phyloP scores from a whole-genome alignment of 2,329 filamentous ascomycete genomes.

The Scedosporium minutisporum region DNA sequence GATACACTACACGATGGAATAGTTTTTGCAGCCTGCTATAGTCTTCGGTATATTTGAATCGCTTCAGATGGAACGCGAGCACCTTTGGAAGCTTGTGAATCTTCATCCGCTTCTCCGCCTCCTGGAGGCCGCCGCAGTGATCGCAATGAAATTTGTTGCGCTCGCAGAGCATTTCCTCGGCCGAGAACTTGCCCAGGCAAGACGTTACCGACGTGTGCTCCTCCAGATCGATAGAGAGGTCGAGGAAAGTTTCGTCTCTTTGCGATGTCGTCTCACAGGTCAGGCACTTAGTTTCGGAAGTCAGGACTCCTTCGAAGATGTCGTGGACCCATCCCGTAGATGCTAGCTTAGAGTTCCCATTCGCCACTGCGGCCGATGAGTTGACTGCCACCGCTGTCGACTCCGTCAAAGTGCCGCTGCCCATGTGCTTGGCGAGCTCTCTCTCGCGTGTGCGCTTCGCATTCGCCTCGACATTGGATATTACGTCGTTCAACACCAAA shows the following conservation, averaged over 20 bases:
- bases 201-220: constrained; percentile 94
- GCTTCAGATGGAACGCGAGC: constrained; percentile 83
- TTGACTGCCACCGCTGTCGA: constrained; percentile 22
- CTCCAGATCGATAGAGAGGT: constrained; percentile 90
- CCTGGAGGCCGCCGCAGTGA: constrained; percentile 89
- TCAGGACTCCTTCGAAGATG: constrained; percentile 88
- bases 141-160: constrained; percentile 99
- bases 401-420: constrained; percentile 5
- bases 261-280: constrained; percentile 95
- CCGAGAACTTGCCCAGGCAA: constrained; percentile 89
- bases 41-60: constrained; percentile 98
- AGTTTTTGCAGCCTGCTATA: constrained; percentile 88
- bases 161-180: constrained; percentile 97
- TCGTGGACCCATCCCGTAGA: constrained; percentile 88
- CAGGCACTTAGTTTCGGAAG: constrained; percentile 91
- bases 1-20: constrained; percentile 93
- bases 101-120: constrained; percentile 99
- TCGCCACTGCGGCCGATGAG: constrained; percentile 14
- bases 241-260: constrained; percentile 89
- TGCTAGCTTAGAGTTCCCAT: neutral
- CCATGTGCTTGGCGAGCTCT: constrained; percentile 34
- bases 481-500: constrained; percentile 88
- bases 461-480: constrained; percentile 86
- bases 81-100: constrained; percentile 91
- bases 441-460: constrained; percentile 54